Evolutionary conservation across 441 rosid species (phyloP), one percentile per base, ranked within the genome.

Genomic region (Adansonia madagascariensis): DNA sequence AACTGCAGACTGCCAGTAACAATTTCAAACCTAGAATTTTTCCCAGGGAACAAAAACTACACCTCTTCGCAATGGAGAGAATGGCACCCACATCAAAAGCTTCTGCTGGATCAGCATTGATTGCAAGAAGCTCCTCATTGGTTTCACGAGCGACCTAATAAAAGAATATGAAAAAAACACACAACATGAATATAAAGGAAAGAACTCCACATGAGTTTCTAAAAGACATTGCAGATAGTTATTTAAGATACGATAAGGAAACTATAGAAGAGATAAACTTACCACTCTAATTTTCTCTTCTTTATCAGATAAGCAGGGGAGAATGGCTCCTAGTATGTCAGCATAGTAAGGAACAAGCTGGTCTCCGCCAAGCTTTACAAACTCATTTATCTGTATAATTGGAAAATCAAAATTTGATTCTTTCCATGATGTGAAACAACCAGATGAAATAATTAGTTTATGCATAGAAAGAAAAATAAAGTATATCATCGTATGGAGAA

Each of bases 211-310:
- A 74, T 55, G 6, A 77, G 35, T 56, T 55, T 75, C 80, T 76
- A 76, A 55, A 61, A 17, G 31, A 41, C 27, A 62, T 31, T 3
- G 17, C 1, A 59, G 70, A 65, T 31, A 57, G 49, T 57, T 71
- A 24, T 80, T 49, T 73, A 71, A 52, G 52, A 74, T 73, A 55
- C 50, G 73, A 78, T 41, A 56, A 17, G 46, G 43, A 1, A 22
- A 39, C 31, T 4, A 46, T 14, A 24, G 8, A 18, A 15, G 55
- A 66, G 78, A 75, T 59, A 62, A 83, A 77, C 99, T 85, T 88
- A 95, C 99, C 87, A 91, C 99, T 89, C 98, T 89, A 80, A 97
- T 97, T 89, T 95, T 97, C 85, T 97, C 99, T 87, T 97, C 99
- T 87, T 92, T 92, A 86, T 97, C 99, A 77, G 99, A 91, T 83